Conservation (phyloP, 148 eudicot genomes). For the Polygonum maritimum region DNA sequence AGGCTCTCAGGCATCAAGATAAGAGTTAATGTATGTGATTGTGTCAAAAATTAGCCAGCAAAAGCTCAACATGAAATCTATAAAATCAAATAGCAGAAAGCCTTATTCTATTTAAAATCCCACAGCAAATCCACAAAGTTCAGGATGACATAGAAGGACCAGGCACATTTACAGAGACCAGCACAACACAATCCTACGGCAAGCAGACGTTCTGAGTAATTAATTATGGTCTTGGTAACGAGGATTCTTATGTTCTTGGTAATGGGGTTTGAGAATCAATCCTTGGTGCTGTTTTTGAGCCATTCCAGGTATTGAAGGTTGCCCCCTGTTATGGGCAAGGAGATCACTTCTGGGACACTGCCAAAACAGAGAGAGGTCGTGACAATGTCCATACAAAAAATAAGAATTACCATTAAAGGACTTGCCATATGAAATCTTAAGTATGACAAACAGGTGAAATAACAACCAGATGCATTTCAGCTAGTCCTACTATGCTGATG, state of each 20-base stretch:
- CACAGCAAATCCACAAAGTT: not conserved
- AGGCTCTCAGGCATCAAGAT: not conserved
- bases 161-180: not conserved
- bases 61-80: not conserved
- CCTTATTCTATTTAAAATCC: not conserved
- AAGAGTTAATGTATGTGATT: not conserved
- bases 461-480: not conserved
- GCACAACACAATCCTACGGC: not conserved
- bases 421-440: not conserved
- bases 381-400: not conserved
- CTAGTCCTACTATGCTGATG: not conserved
- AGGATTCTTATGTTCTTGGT: not conserved
- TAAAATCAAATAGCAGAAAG: not conserved
- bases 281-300: conserved; percentile 82
- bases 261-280: conserved; percentile 20
- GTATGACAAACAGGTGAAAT: not conserved
- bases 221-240: not conserved
- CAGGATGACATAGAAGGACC: not conserved
- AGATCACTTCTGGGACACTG: conserved; percentile 93
- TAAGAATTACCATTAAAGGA: not conserved
- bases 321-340: conserved; percentile 84
- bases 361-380: not conserved
- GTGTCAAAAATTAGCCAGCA: not conserved
- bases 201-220: not conserved
- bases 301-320: conserved; percentile 74